phyloP scores from a whole-genome alignment of 148 eudicot species.

The Rhododendron vialii region DNA sequence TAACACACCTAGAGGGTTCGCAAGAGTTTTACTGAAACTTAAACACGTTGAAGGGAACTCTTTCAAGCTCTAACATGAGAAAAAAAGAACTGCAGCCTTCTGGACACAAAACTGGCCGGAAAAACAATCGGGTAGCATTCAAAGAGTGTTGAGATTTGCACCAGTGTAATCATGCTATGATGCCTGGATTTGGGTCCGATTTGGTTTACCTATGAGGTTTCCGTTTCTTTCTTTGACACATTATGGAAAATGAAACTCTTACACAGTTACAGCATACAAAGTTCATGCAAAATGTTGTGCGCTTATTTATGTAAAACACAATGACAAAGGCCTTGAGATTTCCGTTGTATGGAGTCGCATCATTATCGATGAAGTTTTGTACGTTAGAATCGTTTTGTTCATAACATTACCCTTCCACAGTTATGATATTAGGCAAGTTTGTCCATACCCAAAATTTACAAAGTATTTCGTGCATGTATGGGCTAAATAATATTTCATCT shows the following conservation, averaged over 20 bases:
- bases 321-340: too few species aligned
- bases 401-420: not conserved
- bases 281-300: not conserved
- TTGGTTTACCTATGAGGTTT: too few species aligned
- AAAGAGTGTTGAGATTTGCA: not conserved
- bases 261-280: not conserved
- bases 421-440: too few species aligned
- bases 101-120: not conserved
- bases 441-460: too few species aligned
- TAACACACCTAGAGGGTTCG: not conserved
- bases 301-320: not conserved
- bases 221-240: not conserved
- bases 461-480: too few species aligned
- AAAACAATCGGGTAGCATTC: not conserved
- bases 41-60: not conserved
- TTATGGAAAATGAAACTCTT: not conserved
- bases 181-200: too few species aligned
- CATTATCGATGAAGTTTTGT: too few species aligned
- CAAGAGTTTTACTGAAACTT: not conserved
- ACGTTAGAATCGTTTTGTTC: not conserved
- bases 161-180: not conserved
- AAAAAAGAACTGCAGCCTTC: not conserved
- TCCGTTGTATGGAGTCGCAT: not conserved
- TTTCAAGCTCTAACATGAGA: not conserved
- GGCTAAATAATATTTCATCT: too few species aligned